Conservation (phyloP, 257 asterid genomes). For the Ehretia macrophylla region DNA sequence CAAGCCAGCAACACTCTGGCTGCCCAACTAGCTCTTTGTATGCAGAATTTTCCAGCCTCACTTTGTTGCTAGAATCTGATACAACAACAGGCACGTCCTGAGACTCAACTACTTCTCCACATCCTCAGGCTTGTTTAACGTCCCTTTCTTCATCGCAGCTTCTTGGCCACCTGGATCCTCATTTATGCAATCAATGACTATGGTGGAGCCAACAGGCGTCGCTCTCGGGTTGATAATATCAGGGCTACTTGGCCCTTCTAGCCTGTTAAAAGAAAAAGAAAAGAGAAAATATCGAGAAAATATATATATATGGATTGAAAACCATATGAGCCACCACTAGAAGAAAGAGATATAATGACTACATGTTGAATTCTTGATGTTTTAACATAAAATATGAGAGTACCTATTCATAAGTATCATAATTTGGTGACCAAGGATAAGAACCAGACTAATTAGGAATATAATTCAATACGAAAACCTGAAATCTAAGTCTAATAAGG, state of each 20-base stretch:
- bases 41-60: slow-evolving; percentile 67
- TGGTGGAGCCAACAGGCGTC: slow-evolving; percentile 63
- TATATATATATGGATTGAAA: no score
- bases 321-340: no score
- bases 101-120: slow-evolving; percentile 68
- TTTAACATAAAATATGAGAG: no score
- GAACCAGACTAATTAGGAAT: no score
- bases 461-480: no score
- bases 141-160: neutral
- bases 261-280: no score
- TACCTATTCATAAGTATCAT: no score
- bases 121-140: slow-evolving; percentile 29
- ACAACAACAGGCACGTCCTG: slow-evolving; percentile 60
- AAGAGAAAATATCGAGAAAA: no score
- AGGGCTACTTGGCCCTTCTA: slow-evolving; percentile 14
- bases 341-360: no score
- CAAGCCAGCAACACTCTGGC: slow-evolving; percentile 93
- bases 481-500: no score
- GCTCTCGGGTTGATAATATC: slow-evolving; percentile 59
- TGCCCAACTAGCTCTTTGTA: slow-evolving; percentile 91
- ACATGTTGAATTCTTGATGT: no score
- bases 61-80: slow-evolving; percentile 64
- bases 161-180: slow-evolving; percentile 5
- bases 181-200: slow-evolving; percentile 30
- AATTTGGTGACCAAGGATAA: no score